Evolutionary conservation across 2,329 filamentous ascomycete species (phyloP), one percentile per base, ranked within the genome.

Genomic region (Pestalotiopsis sp.): DNA sequence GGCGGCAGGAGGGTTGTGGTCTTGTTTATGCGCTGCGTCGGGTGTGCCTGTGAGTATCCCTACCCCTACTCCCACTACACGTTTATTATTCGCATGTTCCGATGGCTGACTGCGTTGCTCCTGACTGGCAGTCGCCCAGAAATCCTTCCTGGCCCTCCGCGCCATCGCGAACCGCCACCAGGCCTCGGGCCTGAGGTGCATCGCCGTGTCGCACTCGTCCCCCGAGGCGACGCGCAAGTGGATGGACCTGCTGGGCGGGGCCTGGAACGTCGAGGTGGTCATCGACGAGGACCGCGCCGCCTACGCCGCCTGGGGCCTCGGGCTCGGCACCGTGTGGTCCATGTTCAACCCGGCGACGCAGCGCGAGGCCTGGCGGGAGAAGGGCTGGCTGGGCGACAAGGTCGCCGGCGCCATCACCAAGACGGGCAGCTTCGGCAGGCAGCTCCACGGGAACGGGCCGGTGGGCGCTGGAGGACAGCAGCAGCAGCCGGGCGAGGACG

Each of bases 171-270:
- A 85, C 76, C 84, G 84, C 64, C 81, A 87, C 72, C 79, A 83
- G 65, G 77, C 78, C 72, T 78, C 79, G 57, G 59, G 59, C 9
- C 79, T 90, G 12, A 82, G 82, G 68, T 90, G 87, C 79, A 81
- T 90, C 68, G 87, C 88, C 71, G 81, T 90, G 64, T 90, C 87
- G 27, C 88, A 90, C 79, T 86, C 88, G 52, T 89, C 87, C 9
- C 77, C 81, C 3, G 80, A 82, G 25, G 87, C 88, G 38, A 90
- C 88, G 1, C 77, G 82, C 49, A 86, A 86, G 71, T 90, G 88
- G 88, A 73, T 88, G 60, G 85, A 87, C 71, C 80, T 88, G 20
- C 77, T 90, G 13, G 88, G 88, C 75, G 87, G 88, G 69, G 80
- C 86, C 14, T 88, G 87, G 85, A 84, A 82, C 75, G 82, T 90